phyloP scores from a whole-genome alignment of 2,329 filamentous ascomycete species.

The Fragosphaeria purpurea region DNA sequence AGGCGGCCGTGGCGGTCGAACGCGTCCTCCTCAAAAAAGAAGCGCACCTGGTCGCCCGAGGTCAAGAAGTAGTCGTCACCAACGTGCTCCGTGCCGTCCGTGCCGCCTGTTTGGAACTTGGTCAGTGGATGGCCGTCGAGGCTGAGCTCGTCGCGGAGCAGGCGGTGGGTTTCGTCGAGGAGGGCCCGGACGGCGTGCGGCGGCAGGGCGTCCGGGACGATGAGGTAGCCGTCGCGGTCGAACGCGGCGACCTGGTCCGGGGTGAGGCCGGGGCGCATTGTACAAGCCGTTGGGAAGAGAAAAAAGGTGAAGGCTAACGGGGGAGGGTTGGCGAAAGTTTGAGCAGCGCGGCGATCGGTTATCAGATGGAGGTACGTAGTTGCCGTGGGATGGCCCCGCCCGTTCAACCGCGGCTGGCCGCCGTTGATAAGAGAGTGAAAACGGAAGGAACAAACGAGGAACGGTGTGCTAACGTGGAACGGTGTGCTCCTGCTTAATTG shows the following conservation, averaged over 20 bases:
- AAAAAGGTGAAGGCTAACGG: no score
- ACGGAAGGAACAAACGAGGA: no score
- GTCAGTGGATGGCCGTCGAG: conserved; percentile 86
- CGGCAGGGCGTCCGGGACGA: conserved; percentile 69
- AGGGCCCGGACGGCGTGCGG: conserved; percentile 56
- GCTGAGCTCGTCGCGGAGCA: conserved; percentile 61
- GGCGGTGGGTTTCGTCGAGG: conserved; percentile 60
- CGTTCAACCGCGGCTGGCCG: no score
- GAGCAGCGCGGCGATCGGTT: no score
- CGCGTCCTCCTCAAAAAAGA: conserved; percentile 96
- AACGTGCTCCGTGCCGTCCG: conserved; percentile 55
- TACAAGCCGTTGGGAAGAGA: background rate
- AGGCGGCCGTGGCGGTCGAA: conserved; percentile 58
- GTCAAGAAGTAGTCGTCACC: conserved; percentile 90
- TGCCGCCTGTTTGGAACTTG: conserved; percentile 76
- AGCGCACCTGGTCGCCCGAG: conserved; percentile 84
- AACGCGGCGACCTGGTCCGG: conserved; percentile 62
- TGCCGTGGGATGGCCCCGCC: no score
- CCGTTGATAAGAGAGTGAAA: no score
- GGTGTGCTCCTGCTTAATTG: no score
- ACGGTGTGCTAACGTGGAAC: no score
- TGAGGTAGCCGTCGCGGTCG: conserved; percentile 76
- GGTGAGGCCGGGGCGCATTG: conserved; percentile 46
- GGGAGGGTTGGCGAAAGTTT: no score
- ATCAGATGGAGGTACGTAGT: no score